A percentile compares a stretch with the other conserved stretches of the same genome.
Evolutionary conservation across 768 basidiomycete species (phyloP).

Genomic region (Termitomyces sp.): DNA sequence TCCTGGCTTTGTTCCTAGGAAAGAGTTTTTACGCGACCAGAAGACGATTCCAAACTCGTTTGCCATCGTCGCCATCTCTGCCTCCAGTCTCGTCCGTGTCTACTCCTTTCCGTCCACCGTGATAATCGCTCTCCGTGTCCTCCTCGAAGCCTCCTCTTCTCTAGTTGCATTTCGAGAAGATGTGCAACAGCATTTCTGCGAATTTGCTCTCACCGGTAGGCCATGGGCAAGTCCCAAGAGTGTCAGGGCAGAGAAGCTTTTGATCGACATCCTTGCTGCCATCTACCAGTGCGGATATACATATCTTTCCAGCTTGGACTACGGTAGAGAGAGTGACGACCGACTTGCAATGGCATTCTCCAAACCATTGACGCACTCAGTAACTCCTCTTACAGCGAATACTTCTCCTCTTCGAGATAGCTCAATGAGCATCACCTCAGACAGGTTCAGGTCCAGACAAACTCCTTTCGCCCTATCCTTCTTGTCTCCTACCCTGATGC

Average conservation of each 20-base stretch:
- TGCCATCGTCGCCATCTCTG: constrained; percentile 66
- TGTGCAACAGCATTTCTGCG: constrained; percentile 51
- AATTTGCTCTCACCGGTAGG: constrained; percentile 65
- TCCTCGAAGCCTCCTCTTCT: constrained; percentile 45
- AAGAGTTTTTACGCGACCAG: constrained; percentile 67
- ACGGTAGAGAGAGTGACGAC: constrained; percentile 75
- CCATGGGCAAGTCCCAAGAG: constrained; percentile 74
- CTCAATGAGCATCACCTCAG: constrained; percentile 33
- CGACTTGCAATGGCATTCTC: constrained; percentile 70
- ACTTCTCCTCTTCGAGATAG: constrained; percentile 35
- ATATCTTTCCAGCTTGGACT: constrained; percentile 69
- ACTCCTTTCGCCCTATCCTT: constrained; percentile 74
- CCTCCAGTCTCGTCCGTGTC: constrained; percentile 60
- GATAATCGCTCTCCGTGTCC: constrained; percentile 48
- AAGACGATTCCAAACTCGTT: constrained; percentile 52
- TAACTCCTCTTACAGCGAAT: constrained; percentile 31
- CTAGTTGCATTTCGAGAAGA: constrained; percentile 54
- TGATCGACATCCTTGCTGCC: constrained; percentile 62
- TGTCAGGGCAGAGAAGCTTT: constrained; percentile 60
- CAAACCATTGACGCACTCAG: constrained; percentile 33
- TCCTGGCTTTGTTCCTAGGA: constrained; percentile 59
- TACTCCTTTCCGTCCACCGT: constrained; percentile 63
- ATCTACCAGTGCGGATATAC: constrained; percentile 61
- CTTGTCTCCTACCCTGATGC: constrained; percentile 59
- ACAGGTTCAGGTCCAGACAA: constrained; percentile 32